A percentile compares a stretch with the other conserved stretches of the same genome.
Evolutionary conservation across 2,329 filamentous ascomycete species (phyloP).

Genomic region (Cordyceps cateniannulata): DNA sequence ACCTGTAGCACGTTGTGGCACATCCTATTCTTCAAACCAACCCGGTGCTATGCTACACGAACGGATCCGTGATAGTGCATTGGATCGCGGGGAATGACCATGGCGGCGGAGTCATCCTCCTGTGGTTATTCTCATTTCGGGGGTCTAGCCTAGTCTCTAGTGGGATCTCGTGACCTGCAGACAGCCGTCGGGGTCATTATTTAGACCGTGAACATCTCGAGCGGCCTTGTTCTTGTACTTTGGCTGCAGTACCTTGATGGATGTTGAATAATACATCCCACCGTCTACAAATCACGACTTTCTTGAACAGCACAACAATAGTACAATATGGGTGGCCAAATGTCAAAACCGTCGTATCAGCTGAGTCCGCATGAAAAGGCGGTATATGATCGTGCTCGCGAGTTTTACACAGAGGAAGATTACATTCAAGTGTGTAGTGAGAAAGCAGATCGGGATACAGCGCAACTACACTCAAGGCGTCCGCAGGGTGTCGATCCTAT

Average conservation of each 20-base stretch:
- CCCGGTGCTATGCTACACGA: neutral
- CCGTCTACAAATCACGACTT: neutral
- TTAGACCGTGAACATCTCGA: neutral
- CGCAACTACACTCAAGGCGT: constrained; percentile 17
- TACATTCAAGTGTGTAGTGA: neutral
- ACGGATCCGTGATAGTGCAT: neutral
- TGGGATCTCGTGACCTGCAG: neutral
- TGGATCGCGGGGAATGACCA: neutral
- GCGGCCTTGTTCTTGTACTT: neutral
- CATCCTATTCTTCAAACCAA: too few relatives aligned
- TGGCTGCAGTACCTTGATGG: neutral
- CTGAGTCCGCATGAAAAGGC: neutral
- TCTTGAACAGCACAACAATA: neutral
- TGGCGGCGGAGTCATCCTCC: neutral
- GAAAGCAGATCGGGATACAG: neutral
- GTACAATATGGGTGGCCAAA: neutral
- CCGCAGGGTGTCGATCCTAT: constrained; percentile 35
- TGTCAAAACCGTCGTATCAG: neutral
- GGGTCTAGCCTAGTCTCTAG: neutral
- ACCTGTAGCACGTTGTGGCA: too few relatives aligned
- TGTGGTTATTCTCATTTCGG: too few relatives aligned
- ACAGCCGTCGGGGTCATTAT: neutral
- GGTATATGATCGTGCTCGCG: neutral
- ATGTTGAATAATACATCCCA: neutral
- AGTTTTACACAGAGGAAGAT: neutral